Conservation (phyloP, 768 basidiomycete genomes). For the Kwoniella newhampshirensis region DNA sequence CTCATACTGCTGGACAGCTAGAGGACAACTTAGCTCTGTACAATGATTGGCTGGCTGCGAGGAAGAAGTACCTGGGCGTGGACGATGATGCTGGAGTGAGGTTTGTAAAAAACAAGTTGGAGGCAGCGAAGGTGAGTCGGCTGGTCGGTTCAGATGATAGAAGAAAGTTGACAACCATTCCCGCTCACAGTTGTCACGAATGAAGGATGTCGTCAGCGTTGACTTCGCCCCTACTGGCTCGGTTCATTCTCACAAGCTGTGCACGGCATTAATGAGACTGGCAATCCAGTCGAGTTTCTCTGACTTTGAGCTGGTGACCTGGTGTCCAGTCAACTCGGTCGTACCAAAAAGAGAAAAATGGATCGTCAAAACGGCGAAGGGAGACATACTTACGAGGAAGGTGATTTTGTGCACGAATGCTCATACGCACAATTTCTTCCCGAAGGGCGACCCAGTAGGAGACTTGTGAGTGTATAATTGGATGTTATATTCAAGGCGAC, state of each 20-base stretch:
- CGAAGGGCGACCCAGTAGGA: not conserved
- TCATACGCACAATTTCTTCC: slow-evolving; percentile 24
- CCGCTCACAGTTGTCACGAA: slow-evolving; percentile 19
- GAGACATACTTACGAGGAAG: slow-evolving; percentile 18
- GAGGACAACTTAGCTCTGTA: no score
- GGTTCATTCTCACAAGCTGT: slow-evolving; percentile 35
- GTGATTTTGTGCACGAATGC: slow-evolving; percentile 31
- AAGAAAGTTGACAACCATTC: not conserved
- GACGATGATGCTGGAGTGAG: slow-evolving; percentile 43
- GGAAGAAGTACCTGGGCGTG: slow-evolving; percentile 12
- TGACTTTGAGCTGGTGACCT: slow-evolving; percentile 26
- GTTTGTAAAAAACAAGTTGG: slow-evolving; percentile 55
- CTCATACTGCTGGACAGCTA: no score
- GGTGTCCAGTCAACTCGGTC: slow-evolving; percentile 14
- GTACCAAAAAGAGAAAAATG: not conserved
- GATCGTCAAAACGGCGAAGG: slow-evolving; percentile 8
- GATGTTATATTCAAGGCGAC: no score
- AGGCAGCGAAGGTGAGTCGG: slow-evolving; percentile 57
- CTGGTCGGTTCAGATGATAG: not conserved
- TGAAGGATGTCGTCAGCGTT: slow-evolving; percentile 10
- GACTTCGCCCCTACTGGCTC: slow-evolving; percentile 25
- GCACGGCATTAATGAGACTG: slow-evolving; percentile 21
- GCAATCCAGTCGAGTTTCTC: slow-evolving; percentile 15
- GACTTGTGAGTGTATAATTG: slow-evolving; percentile 16
- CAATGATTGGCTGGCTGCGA: slow-evolving; percentile 19